These are phyloP conservation scores for Beauveria bassiana DNA, from an alignment of 2,329 filamentous ascomycete species.

Conservation along the genomic window DNA sequence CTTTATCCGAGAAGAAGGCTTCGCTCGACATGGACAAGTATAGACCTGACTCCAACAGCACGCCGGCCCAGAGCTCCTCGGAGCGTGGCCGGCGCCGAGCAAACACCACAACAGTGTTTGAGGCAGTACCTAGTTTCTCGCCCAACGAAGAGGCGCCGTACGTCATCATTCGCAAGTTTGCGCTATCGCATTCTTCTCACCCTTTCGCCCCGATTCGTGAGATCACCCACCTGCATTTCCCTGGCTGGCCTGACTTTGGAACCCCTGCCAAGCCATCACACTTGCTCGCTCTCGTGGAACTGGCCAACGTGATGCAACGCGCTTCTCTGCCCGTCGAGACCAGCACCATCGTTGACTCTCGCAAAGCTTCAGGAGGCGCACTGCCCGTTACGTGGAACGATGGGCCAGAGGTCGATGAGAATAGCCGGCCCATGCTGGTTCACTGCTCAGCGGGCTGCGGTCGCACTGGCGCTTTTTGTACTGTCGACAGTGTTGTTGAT, in stretches of 20 bases:
- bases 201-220: slow-evolving; percentile 85
- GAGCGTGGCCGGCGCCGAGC: slow-evolving; percentile 44
- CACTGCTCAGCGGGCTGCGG: slow-evolving; percentile 96
- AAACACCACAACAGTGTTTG: slow-evolving; percentile 42
- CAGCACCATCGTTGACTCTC: slow-evolving; percentile 26
- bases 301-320: slow-evolving; percentile 68
- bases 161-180: slow-evolving; percentile 81
- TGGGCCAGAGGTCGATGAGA: slow-evolving; percentile 49
- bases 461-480: slow-evolving; percentile 92
- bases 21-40: slow-evolving; percentile 62
- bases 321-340: slow-evolving; percentile 43
- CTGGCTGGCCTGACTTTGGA: slow-evolving; percentile 96
- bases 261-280: slow-evolving; percentile 83
- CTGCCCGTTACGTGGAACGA: slow-evolving; percentile 40
- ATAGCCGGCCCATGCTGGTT: slow-evolving; percentile 68
- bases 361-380: slow-evolving; percentile 20
- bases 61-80: slow-evolving; percentile 17
- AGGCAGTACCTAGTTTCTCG: slow-evolving; percentile 25
- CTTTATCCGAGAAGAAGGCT: slow-evolving; percentile 74
- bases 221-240: slow-evolving; percentile 90
- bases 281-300: slow-evolving; percentile 79
- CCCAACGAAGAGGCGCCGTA: slow-evolving; percentile 53
- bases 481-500: slow-evolving; percentile 90
- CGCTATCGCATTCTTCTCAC: slow-evolving; percentile 64
- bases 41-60: slow-evolving; percentile 29